Percentiles rank a stretch among this genome's conserved stretches.
phyloP scores from a whole-genome alignment of 2,329 filamentous ascomycete species.

The Diaporthe australafricana region DNA sequence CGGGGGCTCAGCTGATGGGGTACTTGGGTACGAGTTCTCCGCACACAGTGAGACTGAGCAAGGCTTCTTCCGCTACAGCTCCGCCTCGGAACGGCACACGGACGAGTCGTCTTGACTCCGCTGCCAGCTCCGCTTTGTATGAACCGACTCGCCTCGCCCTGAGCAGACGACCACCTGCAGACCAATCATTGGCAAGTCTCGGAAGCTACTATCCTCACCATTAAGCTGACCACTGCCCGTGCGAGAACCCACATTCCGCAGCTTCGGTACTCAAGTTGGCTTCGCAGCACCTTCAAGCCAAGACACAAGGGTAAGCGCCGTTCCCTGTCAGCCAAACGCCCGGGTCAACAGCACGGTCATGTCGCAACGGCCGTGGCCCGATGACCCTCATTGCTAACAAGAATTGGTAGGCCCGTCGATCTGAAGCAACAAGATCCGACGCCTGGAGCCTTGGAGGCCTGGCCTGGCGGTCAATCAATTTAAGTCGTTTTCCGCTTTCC shows the following conservation, averaged over 20 bases:
- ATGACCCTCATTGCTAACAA: background rate
- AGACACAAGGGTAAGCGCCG: background rate
- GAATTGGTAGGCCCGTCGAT: background rate
- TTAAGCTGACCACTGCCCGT: conserved; percentile 6
- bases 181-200: conserved; percentile 21
- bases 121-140: conserved; percentile 33
- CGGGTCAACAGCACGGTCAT: background rate
- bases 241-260: conserved; percentile 13
- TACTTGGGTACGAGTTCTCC: conserved; percentile 23
- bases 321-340: background rate
- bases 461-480: background rate
- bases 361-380: background rate
- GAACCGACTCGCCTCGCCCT: conserved; percentile 25
- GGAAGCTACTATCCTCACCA: background rate
- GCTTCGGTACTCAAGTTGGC: conserved; percentile 3
- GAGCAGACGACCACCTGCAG: conserved; percentile 8
- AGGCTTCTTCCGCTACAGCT: conserved; percentile 31
- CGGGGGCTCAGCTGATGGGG: conserved; percentile 33
- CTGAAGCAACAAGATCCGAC: background rate
- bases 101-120: conserved; percentile 31
- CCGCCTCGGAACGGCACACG: conserved; percentile 34
- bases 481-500: background rate
- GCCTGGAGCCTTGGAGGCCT: background rate
- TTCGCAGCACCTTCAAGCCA: conserved; percentile 4
- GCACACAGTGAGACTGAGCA: conserved; percentile 23